Evolutionary conservation across 768 basidiomycete species (phyloP).

Genomic region (Auricularia cornea): DNA sequence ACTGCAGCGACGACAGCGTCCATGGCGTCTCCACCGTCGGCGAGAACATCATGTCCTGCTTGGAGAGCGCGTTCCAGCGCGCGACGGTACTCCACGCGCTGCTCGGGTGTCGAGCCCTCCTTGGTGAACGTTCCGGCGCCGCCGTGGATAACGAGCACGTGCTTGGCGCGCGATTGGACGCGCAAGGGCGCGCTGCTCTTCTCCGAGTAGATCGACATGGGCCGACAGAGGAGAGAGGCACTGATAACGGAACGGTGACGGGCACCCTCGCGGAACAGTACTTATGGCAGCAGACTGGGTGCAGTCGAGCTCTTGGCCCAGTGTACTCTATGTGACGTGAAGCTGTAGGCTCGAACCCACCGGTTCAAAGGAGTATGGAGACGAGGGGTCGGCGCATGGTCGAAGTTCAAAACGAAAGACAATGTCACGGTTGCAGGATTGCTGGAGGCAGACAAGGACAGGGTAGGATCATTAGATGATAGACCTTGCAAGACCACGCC

Average conservation of each 20-base stretch:
- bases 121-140: constrained; percentile 67
- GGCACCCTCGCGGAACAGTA: no score
- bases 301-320: no score
- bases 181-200: neutral
- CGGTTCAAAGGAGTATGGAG: no score
- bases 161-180: constrained; percentile 10
- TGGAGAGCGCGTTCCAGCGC: constrained; percentile 46
- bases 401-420: no score
- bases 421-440: no score
- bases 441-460: neutral
- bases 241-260: no score
- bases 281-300: no score
- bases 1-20: constrained; percentile 76
- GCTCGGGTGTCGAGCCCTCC: constrained; percentile 48
- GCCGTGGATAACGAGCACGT: constrained; percentile 65
- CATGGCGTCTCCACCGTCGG: constrained; percentile 68
- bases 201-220: neutral
- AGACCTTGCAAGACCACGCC: no score
- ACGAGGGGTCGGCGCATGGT: no score
- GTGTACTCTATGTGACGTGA: no score
- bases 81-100: constrained; percentile 48
- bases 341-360: no score
- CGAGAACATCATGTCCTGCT: constrained; percentile 57
- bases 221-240: no score
- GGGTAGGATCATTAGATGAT: neutral